Percentiles rank a stretch among this genome's conserved stretches.
These are phyloP conservation scores for Aspergillus hancockii DNA, from an alignment of 495 filamentous ascomycete genomes.

Conservation along the genomic window DNA sequence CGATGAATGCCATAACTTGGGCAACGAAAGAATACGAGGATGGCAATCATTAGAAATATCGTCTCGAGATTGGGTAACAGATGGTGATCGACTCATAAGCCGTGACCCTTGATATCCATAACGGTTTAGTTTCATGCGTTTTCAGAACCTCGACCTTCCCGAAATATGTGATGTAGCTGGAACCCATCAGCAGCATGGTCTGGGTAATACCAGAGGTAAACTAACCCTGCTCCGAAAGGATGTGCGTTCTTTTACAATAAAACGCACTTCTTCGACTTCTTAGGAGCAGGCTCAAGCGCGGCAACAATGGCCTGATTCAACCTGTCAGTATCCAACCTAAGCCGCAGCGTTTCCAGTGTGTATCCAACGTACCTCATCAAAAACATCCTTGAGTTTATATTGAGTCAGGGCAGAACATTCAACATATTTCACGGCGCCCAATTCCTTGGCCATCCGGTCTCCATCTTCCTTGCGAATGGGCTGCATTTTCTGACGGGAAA, in stretches of 20 bases:
- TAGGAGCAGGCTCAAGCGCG: constrained; percentile 78
- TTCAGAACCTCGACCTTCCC: constrained; percentile 13
- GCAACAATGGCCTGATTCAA: constrained; percentile 77
- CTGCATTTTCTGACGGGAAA: constrained; percentile 91
- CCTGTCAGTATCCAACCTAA: constrained; percentile 9
- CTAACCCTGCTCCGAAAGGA: constrained; percentile 25
- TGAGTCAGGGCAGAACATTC: constrained; percentile 98
- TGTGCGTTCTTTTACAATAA: constrained; percentile 36
- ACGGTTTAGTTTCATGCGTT: constrained; percentile 17
- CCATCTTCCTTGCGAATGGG: constrained; percentile 91
- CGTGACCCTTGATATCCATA: constrained; percentile 10
- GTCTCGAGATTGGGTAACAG: constrained; percentile 3
- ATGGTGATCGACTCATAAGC: constrained; percentile 5
- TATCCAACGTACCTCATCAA: constrained; percentile 82
- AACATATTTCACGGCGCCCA: constrained; percentile 96
- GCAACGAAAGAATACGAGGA: constrained; percentile 3
- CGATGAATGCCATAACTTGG: constrained; percentile 7
- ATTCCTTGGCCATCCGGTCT: constrained; percentile 92
- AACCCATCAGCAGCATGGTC: constrained; percentile 9
- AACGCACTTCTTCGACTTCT: constrained; percentile 60
- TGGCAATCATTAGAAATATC: constrained; percentile 9
- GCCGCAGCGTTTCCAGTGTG: not conserved
- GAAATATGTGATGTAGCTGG: constrained; percentile 24
- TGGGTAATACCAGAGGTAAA: constrained; percentile 7
- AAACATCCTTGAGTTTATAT: constrained; percentile 98